Percentiles rank a stretch among this genome's conserved stretches.
phyloP scores from a whole-genome alignment of 2,329 filamentous ascomycete species.

The Aspergillus tanneri region DNA sequence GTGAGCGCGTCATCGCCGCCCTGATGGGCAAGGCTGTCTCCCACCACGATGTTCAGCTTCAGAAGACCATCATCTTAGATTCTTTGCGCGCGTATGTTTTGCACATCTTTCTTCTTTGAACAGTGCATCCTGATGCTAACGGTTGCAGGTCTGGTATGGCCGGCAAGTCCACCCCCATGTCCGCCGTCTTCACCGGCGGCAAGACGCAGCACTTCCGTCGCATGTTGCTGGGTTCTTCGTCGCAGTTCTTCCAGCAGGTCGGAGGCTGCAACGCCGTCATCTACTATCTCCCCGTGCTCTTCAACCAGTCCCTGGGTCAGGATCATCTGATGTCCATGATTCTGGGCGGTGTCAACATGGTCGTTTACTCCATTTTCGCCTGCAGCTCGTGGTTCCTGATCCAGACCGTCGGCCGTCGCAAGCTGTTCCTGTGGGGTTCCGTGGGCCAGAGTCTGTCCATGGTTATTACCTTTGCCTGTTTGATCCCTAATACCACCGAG shows the following conservation, averaged over 20 bases:
- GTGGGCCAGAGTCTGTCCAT: conserved; percentile 26
- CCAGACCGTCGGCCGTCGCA: conserved; percentile 46
- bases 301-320: conserved; percentile 46
- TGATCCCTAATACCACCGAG: conserved; percentile 30
- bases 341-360: conserved; percentile 54
- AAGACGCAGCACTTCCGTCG: conserved; percentile 42
- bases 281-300: conserved; percentile 48
- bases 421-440: conserved; percentile 1
- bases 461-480: conserved; percentile 42
- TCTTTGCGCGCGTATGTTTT: conserved; percentile 57
- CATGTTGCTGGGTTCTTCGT: conserved; percentile 41
- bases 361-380: conserved; percentile 43
- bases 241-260: conserved; percentile 49
- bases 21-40: conserved; percentile 51
- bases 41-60: conserved; percentile 56
- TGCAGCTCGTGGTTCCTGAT: conserved; percentile 51
- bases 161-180: conserved; percentile 49
- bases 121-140: conserved; percentile 39
- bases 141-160: conserved; percentile 55
- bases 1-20: conserved; percentile 52
- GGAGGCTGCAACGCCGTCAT: conserved; percentile 54
- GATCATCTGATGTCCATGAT: conserved; percentile 47
- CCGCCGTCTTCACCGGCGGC: conserved; percentile 37
- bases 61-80: conserved; percentile 67
- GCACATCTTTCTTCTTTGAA: conserved; percentile 1